A percentile compares a stretch with the other conserved stretches of the same genome.
Conservation (phyloP, 129 eudicot genomes). For the Artemisia argyi region DNA sequence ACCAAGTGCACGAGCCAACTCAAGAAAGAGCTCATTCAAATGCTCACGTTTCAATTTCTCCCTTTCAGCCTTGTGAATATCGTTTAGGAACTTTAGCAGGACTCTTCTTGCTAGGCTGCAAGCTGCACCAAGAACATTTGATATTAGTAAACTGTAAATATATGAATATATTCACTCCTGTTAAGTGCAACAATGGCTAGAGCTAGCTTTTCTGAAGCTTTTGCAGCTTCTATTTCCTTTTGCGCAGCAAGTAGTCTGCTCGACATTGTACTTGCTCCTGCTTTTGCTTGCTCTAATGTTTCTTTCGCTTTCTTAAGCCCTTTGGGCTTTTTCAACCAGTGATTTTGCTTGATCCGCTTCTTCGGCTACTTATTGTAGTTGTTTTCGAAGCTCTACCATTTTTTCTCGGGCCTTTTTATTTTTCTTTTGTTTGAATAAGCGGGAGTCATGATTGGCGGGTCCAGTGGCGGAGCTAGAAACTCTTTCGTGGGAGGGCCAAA, state of each 20-base stretch:
- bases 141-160: too few relatives aligned
- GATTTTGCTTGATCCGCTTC: slow-evolving; percentile 71
- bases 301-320: slow-evolving; percentile 71
- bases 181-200: slow-evolving; percentile 47
- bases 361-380: slow-evolving; percentile 69
- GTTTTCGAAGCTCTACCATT: slow-evolving; percentile 77
- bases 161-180: too few relatives aligned
- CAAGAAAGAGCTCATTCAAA: too few relatives aligned
- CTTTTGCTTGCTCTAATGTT: slow-evolving; percentile 69
- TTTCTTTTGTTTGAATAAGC: slow-evolving; percentile 61
- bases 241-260: slow-evolving; percentile 74
- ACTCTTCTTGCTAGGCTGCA: too few relatives aligned
- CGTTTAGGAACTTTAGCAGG: too few relatives aligned
- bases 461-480: too few relatives aligned
- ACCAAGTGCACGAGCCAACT: too few relatives aligned
- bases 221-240: slow-evolving; percentile 92
- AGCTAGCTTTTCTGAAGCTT: slow-evolving; percentile 85
- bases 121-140: too few relatives aligned
- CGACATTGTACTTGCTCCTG: slow-evolving; percentile 66
- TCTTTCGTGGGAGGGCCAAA: too few relatives aligned
- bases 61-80: too few relatives aligned
- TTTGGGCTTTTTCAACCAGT: slow-evolving; percentile 50
- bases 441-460: too few relatives aligned
- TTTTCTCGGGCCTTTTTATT: slow-evolving; percentile 78
- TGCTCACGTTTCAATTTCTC: too few relatives aligned